phyloP scores from a whole-genome alignment of 2,329 filamentous ascomycete species.

The Juglanconis sp. region DNA sequence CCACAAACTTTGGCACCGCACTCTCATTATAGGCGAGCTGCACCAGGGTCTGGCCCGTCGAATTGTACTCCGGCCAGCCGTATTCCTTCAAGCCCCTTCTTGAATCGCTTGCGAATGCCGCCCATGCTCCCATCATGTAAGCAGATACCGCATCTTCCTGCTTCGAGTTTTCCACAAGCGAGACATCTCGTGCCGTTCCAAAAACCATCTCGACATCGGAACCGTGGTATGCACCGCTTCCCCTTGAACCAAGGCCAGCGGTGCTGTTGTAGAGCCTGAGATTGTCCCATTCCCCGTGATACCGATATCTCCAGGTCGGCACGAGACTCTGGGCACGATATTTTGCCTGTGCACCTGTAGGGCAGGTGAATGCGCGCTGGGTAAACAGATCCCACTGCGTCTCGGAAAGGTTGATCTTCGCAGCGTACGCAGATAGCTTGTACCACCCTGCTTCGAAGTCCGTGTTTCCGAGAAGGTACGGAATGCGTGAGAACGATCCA shows the following conservation, averaged over 20 bases:
- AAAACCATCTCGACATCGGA: conserved; percentile 8
- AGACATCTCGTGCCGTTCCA: conserved; percentile 2
- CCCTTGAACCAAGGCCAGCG: not conserved
- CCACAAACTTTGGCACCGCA: not conserved
- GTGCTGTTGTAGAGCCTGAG: conserved; percentile 2
- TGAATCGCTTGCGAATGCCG: conserved; percentile 7
- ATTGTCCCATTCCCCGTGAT: conserved; percentile 7
- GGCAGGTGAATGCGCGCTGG: conserved; percentile 8
- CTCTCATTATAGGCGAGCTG: conserved; percentile 2
- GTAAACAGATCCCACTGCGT: conserved; percentile 4
- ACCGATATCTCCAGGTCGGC: conserved; percentile 11
- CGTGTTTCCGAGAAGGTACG: conserved; percentile 6
- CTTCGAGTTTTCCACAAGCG: conserved; percentile 7
- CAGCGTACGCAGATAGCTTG: conserved; percentile 2
- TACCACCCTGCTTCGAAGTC: conserved; percentile 8
- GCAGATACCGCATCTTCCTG: conserved; percentile 3
- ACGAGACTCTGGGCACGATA: not conserved
- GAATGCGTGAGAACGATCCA: conserved; percentile 4
- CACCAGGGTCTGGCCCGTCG: not conserved
- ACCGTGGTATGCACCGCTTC: conserved; percentile 6
- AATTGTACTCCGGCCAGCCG: conserved; percentile 6
- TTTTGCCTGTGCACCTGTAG: conserved; percentile 3
- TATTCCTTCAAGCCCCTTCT: conserved; percentile 1
- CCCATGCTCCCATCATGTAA: conserved; percentile 8
- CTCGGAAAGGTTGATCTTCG: conserved; percentile 2